Evolutionary conservation across 2,329 filamentous ascomycete species (phyloP).

Genomic region (Fusarium transvaalense): DNA sequence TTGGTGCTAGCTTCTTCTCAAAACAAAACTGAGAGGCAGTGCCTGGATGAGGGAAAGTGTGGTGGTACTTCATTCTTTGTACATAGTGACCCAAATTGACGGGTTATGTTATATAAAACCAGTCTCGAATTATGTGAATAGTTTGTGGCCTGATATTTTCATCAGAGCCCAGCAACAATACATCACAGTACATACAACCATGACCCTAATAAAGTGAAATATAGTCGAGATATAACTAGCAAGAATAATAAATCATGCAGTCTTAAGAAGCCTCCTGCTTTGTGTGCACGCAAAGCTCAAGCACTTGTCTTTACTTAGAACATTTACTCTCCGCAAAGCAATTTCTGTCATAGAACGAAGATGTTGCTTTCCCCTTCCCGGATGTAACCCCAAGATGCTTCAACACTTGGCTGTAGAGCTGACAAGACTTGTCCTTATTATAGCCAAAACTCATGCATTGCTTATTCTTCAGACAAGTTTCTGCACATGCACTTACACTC

Average conservation of each 20-base stretch:
- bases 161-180: background rate
- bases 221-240: background rate
- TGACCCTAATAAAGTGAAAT: background rate
- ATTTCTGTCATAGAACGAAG: background rate
- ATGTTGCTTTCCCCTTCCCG: background rate
- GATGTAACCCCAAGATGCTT: background rate
- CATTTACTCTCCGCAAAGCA: background rate
- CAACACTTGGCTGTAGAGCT: background rate
- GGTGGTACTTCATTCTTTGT: constrained; percentile 12
- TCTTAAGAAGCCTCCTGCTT: background rate
- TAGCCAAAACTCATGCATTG: constrained; percentile 15
- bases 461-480: background rate
- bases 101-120: constrained; percentile 4
- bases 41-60: background rate
- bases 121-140: background rate
- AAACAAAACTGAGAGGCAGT: background rate
- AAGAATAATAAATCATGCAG: background rate
- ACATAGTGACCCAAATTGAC: constrained; percentile 5
- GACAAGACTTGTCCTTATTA: background rate
- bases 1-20: background rate
- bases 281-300: accelerated
- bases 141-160: background rate
- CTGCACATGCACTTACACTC: background rate
- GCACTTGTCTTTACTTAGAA: background rate
- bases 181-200: background rate